Base-by-base conservation (phyloP, 2,329 filamentous ascomycete genomes). In the Mycosphaerella arachidis region DNA sequence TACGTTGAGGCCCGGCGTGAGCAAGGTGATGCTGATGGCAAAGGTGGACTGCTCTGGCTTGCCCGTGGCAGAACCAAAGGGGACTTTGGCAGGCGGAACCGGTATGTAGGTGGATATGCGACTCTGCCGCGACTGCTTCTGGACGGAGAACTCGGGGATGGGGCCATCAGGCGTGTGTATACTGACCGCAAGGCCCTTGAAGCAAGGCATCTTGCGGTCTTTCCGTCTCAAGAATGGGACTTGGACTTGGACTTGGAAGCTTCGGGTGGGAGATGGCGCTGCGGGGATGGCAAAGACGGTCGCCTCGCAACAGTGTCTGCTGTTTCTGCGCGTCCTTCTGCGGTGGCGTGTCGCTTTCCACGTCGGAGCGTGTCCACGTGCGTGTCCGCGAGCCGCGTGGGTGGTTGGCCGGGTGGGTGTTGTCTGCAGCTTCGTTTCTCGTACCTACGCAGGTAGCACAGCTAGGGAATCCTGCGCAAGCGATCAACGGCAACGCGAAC, bases 61-160 rank as follows among this genome's bases (percentile, higher is more conserved):
- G 71, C 86, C 86, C 58, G 84, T 83, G 62, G 86, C 80, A 40
- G 84, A 79, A 71, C 87, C 82, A 59, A 76, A 68, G 50, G 85
- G 85, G 48, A 97, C 79, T 76, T 90, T 90, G 46, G 93, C 89
- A 64, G 92, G 89, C 37, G 94, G 93, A 6, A 99, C 94, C 55
- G 93, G 92, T 70, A 99, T 97, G 79, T 96, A 99, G 70, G 91
- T 92, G 74, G 92, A 96, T 78, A 99, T 97, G 72, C 94, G 89
- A 64, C 91, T 92, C 65, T 91, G 84, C 70, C 91, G 89, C 60
- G 91, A 92, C 77, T 97, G 91, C 74, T 92, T 94, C 79, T 97
- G 93, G 69, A 97, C 89, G 71, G 92, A 93, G 79, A 96, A 88
- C 78, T 99, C 94, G 63, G 92, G 83, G 67, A 99, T 86, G 67